Conservation (phyloP, 169 alveolate genomes). For the Plasmodium cynomolgi region DNA sequence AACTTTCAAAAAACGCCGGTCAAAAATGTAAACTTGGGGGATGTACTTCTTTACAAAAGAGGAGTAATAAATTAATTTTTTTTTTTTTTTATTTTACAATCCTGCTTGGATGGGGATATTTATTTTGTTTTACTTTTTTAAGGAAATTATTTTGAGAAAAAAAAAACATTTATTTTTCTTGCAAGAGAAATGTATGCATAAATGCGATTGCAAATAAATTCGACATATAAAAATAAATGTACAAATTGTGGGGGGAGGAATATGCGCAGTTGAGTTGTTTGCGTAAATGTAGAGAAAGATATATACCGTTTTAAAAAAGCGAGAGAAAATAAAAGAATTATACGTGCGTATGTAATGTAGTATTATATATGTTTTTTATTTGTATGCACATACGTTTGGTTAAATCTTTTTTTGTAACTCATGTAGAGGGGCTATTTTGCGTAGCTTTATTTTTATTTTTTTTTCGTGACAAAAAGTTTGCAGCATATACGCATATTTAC, state of each 20-base stretch:
- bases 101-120: not conserved
- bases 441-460: not conserved
- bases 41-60: not conserved
- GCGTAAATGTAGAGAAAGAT: not conserved
- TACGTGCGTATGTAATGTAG: not conserved
- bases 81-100: not conserved
- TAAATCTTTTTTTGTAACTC: not conserved
- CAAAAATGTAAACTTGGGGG: not conserved
- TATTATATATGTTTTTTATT: not conserved
- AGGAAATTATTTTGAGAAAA: not conserved
- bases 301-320: not conserved
- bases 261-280: not conserved
- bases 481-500: not conserved
- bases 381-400: not conserved
- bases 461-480: not conserved
- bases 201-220: not conserved
- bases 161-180: not conserved
- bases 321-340: not conserved
- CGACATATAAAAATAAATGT: not conserved
- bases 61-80: not conserved
- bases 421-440: not conserved
- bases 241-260: not conserved
- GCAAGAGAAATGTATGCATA: not conserved
- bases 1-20: not conserved
- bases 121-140: not conserved